These are phyloP conservation scores for Aspergillus incahuasiensis DNA, from an alignment of 495 filamentous ascomycete genomes.

Conservation along the genomic window DNA sequence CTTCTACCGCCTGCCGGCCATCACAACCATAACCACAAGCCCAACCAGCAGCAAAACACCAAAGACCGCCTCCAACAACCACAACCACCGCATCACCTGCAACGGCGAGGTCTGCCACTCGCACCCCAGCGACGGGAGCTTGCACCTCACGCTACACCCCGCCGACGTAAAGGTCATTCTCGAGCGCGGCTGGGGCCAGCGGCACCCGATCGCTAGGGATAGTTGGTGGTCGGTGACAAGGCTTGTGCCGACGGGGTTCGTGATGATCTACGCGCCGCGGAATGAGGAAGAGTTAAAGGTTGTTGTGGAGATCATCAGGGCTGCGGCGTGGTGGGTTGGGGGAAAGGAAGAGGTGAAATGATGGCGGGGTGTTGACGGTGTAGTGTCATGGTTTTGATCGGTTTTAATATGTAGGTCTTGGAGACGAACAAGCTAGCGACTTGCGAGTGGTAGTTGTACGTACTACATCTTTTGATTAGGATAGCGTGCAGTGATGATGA, in stretches of 20 bases:
- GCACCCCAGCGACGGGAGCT: constrained; percentile 63
- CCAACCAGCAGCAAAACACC: not conserved
- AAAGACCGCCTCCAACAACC: not conserved
- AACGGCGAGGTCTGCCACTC: constrained; percentile 79
- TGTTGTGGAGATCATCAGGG: constrained; percentile 65
- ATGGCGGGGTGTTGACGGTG: not conserved
- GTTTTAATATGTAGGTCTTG: too few species aligned
- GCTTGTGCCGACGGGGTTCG: constrained; percentile 64
- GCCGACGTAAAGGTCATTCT: constrained; percentile 68
- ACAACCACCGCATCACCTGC: constrained; percentile 21
- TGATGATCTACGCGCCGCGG: constrained; percentile 78
- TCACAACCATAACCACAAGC: not conserved
- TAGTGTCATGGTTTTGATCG: not conserved
- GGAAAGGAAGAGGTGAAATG: constrained; percentile 27
- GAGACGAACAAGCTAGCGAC: too few species aligned
- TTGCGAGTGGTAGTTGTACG: too few species aligned
- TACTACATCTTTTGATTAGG: too few species aligned
- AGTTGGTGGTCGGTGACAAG: constrained; percentile 41
- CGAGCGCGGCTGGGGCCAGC: constrained; percentile 73
- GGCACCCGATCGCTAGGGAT: constrained; percentile 71
- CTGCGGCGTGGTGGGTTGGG: constrained; percentile 64
- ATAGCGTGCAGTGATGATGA: not conserved
- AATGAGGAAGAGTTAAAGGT: constrained; percentile 58
- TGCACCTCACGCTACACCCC: constrained; percentile 76
- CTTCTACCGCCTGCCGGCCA: constrained; percentile 45